These are phyloP conservation scores for Lathyrus tuberosus DNA, from an alignment of 306 rosid genomes.

Conservation along the genomic window DNA sequence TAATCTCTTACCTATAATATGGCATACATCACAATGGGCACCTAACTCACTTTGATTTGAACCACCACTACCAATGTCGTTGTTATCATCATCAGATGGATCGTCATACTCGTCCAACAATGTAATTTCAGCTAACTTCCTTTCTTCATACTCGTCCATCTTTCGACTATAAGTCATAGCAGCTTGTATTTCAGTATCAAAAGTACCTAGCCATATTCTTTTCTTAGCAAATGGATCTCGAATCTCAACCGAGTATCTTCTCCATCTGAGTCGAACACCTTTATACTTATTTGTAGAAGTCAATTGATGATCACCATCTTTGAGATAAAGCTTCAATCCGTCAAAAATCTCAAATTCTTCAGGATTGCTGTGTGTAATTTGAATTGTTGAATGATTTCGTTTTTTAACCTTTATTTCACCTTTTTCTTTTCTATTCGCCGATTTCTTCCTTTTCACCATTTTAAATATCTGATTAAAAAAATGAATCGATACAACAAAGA, in stretches of 20 bases:
- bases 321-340: background rate
- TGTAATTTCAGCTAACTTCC: too few relatives aligned
- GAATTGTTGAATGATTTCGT: too few relatives aligned
- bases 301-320: background rate
- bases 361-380: too few relatives aligned
- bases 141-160: background rate
- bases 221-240: constrained; percentile 42
- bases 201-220: constrained; percentile 64
- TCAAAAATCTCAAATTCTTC: too few relatives aligned
- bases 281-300: constrained; percentile 10
- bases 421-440: background rate
- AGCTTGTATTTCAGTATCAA: constrained; percentile 50
- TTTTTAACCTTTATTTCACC: too few relatives aligned
- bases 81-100: background rate
- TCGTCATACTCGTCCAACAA: too few relatives aligned
- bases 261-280: constrained; percentile 65
- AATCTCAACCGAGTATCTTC: constrained; percentile 61
- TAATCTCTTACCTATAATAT: background rate
- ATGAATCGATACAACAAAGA: background rate
- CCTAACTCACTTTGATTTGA: background rate
- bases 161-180: background rate
- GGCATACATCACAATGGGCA: too few relatives aligned
- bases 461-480: background rate
- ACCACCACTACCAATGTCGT: background rate
- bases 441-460: background rate